Percentiles rank a stretch among this genome's conserved stretches.
These are phyloP conservation scores for Cinchona pubescens DNA, from an alignment of 257 asterid species.

Conservation along the genomic window DNA sequence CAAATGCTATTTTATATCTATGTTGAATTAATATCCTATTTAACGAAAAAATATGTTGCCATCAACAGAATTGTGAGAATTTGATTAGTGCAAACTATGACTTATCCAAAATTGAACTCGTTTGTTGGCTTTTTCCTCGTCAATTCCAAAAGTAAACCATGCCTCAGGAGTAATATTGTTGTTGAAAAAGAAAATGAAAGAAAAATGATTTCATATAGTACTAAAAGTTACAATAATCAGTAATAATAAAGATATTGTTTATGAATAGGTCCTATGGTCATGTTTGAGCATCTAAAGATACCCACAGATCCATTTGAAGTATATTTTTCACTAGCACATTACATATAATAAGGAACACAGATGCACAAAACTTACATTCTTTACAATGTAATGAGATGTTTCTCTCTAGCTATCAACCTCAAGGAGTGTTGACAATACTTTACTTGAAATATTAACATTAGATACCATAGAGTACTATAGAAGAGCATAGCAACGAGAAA, in stretches of 20 bases:
- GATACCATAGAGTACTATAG: not conserved
- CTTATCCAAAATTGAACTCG: slow-evolving; percentile 81
- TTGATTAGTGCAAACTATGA: slow-evolving; percentile 81
- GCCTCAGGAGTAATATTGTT: slow-evolving; percentile 47
- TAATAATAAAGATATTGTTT: not conserved
- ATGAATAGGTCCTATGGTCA: not conserved
- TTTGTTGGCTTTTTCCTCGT: slow-evolving; percentile 67
- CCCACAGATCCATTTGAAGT: not conserved
- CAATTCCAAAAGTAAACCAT: slow-evolving; percentile 89
- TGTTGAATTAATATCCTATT: slow-evolving; percentile 19
- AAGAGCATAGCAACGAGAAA: slow-evolving; percentile 18
- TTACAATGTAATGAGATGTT: not conserved
- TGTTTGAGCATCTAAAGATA: not conserved
- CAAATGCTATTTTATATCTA: not conserved
- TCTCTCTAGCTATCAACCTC: not conserved
- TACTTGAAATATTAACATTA: not conserved
- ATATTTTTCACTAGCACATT: not conserved
- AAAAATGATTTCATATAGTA: not conserved
- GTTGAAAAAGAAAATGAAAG: slow-evolving; percentile 3
- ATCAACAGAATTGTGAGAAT: slow-evolving; percentile 83
- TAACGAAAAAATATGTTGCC: slow-evolving; percentile 36
- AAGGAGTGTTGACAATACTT: not conserved
- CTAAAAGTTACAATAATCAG: not conserved
- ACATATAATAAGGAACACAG: too few relatives aligned
- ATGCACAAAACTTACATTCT: not conserved